phyloP scores from a whole-genome alignment of 306 rosid species.

The Oemleria cerasiformis region DNA sequence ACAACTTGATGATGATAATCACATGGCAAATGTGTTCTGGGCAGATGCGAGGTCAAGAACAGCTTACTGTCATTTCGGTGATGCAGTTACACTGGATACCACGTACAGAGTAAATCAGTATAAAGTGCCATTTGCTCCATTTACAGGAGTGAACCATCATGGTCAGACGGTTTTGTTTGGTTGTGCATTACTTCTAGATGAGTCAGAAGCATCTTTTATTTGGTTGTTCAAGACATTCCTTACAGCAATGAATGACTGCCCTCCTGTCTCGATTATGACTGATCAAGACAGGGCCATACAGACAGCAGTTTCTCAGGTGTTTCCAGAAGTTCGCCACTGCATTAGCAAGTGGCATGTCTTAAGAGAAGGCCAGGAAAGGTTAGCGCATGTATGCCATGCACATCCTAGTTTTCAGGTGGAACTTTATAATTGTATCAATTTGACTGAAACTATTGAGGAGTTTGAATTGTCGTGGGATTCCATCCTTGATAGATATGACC shows the following conservation, averaged over 20 bases:
- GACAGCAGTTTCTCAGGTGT: constrained; percentile 72
- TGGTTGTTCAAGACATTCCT: constrained; percentile 86
- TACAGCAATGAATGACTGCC: constrained; percentile 76
- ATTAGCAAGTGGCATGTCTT: constrained; percentile 84
- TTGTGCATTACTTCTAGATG: constrained; percentile 85
- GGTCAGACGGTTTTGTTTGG: constrained; percentile 86
- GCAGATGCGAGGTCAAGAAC: constrained; percentile 87
- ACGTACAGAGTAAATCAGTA: constrained; percentile 65
- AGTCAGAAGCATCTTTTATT: constrained; percentile 78
- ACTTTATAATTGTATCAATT: constrained; percentile 81
- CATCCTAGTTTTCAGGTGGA: constrained; percentile 79
- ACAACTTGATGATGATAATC: constrained; percentile 85
- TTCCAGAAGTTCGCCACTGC: constrained; percentile 83
- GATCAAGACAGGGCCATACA: constrained; percentile 81
- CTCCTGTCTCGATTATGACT: constrained; percentile 71
- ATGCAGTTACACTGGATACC: constrained; percentile 71
- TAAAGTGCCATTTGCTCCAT: constrained; percentile 78
- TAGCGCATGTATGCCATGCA: constrained; percentile 66
- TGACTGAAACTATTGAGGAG: constrained; percentile 89
- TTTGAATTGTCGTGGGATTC: constrained; percentile 82
- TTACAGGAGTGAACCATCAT: constrained; percentile 90
- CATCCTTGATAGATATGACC: constrained; percentile 74
- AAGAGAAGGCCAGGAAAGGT: constrained; percentile 89
- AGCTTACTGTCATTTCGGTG: constrained; percentile 88
- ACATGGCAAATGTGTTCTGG: constrained; percentile 81